Base-by-base conservation (phyloP, 23 red algal species). In the Gracilaria caudata region DNA sequence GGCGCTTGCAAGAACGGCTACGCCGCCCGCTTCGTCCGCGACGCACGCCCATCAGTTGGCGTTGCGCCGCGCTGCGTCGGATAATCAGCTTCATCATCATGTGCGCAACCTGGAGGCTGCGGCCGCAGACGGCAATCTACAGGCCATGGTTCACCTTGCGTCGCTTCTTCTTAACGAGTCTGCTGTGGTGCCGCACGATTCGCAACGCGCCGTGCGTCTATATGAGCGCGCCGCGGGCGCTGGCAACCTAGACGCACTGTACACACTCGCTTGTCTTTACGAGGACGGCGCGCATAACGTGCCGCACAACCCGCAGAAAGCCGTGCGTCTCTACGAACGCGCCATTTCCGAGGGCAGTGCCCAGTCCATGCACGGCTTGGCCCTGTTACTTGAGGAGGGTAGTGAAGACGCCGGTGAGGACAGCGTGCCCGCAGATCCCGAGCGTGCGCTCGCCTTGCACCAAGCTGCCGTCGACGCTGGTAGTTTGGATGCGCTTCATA, bases 341-440 rank as follows among this genome's bases (percentile, higher is more conserved):
- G 85, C 85, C 56, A 73, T 63, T 19, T 72, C 64, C 55, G 29
- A 47, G 1, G 82, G 82, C 14, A 70, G 64, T 45, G 63, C 47
- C 33, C 85, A 79, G 24, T 72, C 85, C 32, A 89, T 89, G 85
- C 85, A 89, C 49, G 73, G 85, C 34, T 72, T 89, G n/a, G 85
- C 85, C 40, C 54, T 89, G 14, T 24, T 89, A 9, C 54, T 89
- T 12, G 85, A 89, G 24, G 82, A 86, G 28, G 77, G 77, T 4
- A 75, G 70, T 21, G 77, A 58, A 8, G 39, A 53, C 23, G 59
- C 55, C 34, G 56, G 85, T 7, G 85, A 89, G 51, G 85, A 89
- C 25, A 60, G 72, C 33, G 38, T 89, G 3, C 51, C 55, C 13
- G 17, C 85, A 11, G 70, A 89, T 78, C 85, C 72, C 32, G 16